Evolutionary conservation across 305 asterid species (phyloP).

Genomic region (Fraxinus sp.): DNA sequence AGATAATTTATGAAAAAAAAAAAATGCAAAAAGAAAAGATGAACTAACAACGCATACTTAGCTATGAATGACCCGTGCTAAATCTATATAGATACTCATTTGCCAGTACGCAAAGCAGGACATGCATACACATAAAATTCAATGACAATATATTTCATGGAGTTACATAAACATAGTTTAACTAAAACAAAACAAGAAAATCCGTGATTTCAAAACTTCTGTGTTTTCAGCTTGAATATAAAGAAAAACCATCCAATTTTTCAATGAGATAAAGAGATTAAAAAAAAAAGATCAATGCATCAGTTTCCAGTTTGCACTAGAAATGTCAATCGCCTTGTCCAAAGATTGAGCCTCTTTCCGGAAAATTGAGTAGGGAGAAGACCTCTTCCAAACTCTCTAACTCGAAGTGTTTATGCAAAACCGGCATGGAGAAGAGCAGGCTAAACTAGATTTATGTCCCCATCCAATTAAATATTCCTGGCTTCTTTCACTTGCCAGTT

Average conservation of each 20-base stretch:
- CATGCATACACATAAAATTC: not conserved
- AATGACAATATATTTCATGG: not conserved
- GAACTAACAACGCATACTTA: not conserved
- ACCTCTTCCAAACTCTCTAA: not conserved
- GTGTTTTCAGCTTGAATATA: not conserved
- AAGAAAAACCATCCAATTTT: not conserved
- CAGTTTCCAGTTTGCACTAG: not conserved
- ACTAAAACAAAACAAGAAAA: not conserved
- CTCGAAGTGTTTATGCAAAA: not conserved
- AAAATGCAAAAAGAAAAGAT: not conserved
- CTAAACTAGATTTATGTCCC: not conserved
- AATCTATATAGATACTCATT: not conserved
- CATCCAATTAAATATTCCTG: constrained; percentile 1
- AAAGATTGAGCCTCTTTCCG: not conserved
- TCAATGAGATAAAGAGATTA: not conserved
- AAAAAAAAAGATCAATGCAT: not conserved
- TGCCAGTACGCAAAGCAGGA: not conserved
- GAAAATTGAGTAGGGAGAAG: not conserved
- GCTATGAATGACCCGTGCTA: not conserved
- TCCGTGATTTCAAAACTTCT: not conserved
- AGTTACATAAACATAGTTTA: not conserved
- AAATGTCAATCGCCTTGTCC: not conserved
- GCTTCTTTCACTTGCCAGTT: constrained; percentile 6
- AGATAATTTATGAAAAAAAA: not conserved
- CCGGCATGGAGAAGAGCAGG: constrained; percentile 11